Conservation (phyloP, 2,329 filamentous ascomycete genomes). For the Lasiodiplodia sp. region DNA sequence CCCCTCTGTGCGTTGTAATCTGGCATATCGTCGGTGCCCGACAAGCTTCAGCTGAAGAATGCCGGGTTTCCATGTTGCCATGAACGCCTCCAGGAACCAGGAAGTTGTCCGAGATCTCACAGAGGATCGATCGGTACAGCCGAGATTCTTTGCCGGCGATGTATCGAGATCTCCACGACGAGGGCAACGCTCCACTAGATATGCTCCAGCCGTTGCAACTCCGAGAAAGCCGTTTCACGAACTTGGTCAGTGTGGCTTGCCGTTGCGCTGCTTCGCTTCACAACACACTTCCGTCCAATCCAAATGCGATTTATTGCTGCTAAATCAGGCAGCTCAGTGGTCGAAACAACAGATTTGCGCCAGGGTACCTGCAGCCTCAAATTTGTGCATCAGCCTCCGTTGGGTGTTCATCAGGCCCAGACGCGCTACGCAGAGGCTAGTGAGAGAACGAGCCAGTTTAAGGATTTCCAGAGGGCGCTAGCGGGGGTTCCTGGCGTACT, state of each 20-base stretch:
- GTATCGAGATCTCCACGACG: background rate
- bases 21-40: background rate
- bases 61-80: background rate
- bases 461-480: background rate
- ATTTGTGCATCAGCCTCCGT: slow-evolving; percentile 16
- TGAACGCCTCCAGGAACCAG: background rate
- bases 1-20: background rate
- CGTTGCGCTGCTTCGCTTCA: background rate
- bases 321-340: background rate
- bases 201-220: background rate
- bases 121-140: background rate
- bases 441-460: slow-evolving; percentile 1
- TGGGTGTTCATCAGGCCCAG: slow-evolving; percentile 12
- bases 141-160: background rate
- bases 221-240: background rate
- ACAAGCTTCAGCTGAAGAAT: background rate
- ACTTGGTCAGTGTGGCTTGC: background rate
- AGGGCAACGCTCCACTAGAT: background rate
- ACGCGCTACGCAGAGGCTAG: slow-evolving; percentile 2
- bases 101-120: background rate
- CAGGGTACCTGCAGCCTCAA: slow-evolving; percentile 9
- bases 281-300: background rate
- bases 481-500: slow-evolving; percentile 2
- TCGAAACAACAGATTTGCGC: background rate
- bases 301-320: background rate